These are phyloP conservation scores for grape (Vitis vinifera) DNA, from an alignment of 164 flowering plant genomes.

Conservation along the genomic window ASM3070453v1 NC_081821.1:3224001-3224500, in stretches of 20 bases:
- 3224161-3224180: slow-evolving; percentile 34
- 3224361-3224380: not conserved
- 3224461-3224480: not conserved
- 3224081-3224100: too few relatives aligned
- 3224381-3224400: too few relatives aligned
- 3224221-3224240: slow-evolving; percentile 54
- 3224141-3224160: slow-evolving; percentile 37
- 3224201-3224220: slow-evolving; percentile 7
- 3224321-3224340: slow-evolving; percentile 77
- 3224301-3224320: slow-evolving; percentile 69
- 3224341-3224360: slow-evolving; percentile 73
- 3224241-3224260: slow-evolving; percentile 62
- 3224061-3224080: too few relatives aligned
- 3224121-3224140: slow-evolving; percentile 49
- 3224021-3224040: too few relatives aligned
- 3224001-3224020: too few relatives aligned
- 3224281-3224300: slow-evolving; percentile 44
- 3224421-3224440: too few relatives aligned
- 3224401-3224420: too few relatives aligned
- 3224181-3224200: slow-evolving; percentile 40
- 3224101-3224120: too few relatives aligned
- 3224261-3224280: slow-evolving; percentile 71
- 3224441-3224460: too few relatives aligned
- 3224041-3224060: too few relatives aligned
- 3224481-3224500: slow-evolving; percentile 93